These are phyloP conservation scores for Austroboletus novae-zelandiae DNA, from an alignment of 1,284 basidiomycete genomes.

Conservation along the genomic window DNA sequence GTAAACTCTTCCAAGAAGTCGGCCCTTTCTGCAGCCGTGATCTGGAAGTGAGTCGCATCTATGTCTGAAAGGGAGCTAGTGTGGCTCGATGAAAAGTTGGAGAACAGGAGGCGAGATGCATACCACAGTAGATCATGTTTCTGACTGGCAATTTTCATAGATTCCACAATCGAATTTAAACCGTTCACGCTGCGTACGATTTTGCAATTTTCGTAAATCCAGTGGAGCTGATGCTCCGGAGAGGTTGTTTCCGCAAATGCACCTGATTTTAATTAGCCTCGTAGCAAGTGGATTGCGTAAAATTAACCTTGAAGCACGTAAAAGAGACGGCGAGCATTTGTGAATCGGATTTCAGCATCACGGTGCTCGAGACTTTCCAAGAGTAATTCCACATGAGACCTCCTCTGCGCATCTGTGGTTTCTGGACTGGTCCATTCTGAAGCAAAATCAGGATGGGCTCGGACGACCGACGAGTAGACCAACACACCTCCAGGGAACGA, in stretches of 20 bases:
- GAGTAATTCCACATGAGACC: conserved; percentile 72
- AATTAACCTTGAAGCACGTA: conserved; percentile 85
- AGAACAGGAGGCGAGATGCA: conserved; percentile 10
- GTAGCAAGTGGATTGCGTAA: conserved; percentile 15
- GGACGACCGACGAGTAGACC: not conserved
- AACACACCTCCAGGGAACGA: conserved; percentile 72
- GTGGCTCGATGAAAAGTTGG: conserved; percentile 4
- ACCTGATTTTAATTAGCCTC: conserved; percentile 49
- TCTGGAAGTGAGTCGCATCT: conserved; percentile 66
- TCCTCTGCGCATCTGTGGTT: conserved; percentile 57
- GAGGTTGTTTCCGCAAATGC: conserved; percentile 89
- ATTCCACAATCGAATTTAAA: conserved; percentile 79
- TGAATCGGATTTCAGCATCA: conserved; percentile 80
- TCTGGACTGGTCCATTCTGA: conserved; percentile 75
- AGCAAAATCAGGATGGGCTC: not conserved
- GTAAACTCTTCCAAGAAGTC: conserved; percentile 86
- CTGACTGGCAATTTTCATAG: conserved; percentile 85
- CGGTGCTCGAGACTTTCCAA: conserved; percentile 85
- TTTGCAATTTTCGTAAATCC: conserved; percentile 94
- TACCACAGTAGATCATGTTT: conserved; percentile 87
- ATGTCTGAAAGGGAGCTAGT: conserved; percentile 68
- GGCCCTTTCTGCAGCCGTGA: conserved; percentile 65
- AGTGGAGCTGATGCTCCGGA: conserved; percentile 92
- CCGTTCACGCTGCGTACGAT: conserved; percentile 85
- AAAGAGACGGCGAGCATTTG: conserved; percentile 82